These are phyloP conservation scores for Euclidium syriacum DNA, from an alignment of 345 rosid species.

Conservation along the genomic window DNA sequence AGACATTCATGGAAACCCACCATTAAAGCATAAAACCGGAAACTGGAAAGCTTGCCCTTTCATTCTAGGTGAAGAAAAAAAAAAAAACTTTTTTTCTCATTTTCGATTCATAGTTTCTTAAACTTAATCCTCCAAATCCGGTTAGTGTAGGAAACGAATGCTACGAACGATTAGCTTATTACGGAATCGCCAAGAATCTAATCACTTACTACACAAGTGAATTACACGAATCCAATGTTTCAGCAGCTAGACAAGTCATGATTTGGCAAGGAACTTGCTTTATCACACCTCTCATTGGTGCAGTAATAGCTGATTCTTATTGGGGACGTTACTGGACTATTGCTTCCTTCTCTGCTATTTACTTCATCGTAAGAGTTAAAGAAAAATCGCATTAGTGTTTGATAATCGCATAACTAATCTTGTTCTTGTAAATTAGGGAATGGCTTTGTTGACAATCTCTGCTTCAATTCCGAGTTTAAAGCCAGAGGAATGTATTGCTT, in stretches of 20 bases:
- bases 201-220: constrained; percentile 65
- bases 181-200: constrained; percentile 78
- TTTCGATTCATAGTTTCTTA: neutral
- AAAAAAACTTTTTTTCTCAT: neutral
- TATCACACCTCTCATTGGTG: constrained; percentile 80
- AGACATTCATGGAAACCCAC: constrained; percentile 54
- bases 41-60: constrained; percentile 81
- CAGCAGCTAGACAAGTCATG: constrained; percentile 75
- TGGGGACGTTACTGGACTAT: constrained; percentile 96
- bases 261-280: constrained; percentile 83
- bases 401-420: neutral
- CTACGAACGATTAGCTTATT: constrained; percentile 80
- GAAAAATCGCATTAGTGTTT: neutral
- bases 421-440: constrained; percentile 46
- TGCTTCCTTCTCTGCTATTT: constrained; percentile 68
- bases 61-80: constrained; percentile 51
- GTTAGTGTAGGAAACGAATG: constrained; percentile 58
- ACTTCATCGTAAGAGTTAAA: constrained; percentile 47
- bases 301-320: constrained; percentile 71
- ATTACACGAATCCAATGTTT: constrained; percentile 67
- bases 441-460: constrained; percentile 65
- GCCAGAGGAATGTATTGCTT: constrained; percentile 49
- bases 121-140: neutral
- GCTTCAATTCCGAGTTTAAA: constrained; percentile 54
- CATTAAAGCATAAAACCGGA: constrained; percentile 56